These are phyloP conservation scores for Chrysopogon serrulatus DNA, from an alignment of 176 grass and related monocot genomes.

Conservation along the genomic window DNA sequence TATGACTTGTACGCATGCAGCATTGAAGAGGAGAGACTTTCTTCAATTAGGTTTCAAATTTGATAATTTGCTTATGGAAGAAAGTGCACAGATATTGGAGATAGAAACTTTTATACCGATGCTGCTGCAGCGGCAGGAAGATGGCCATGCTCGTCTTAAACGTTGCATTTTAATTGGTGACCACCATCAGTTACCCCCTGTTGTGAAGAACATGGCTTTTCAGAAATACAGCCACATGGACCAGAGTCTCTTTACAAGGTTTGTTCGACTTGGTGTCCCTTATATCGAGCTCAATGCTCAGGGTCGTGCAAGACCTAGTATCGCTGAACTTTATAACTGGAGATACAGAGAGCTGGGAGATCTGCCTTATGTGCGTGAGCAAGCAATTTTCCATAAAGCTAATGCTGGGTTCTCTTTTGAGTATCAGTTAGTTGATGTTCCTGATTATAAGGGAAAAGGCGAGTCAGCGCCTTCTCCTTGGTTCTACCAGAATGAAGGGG, in stretches of 20 bases:
- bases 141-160: slow-evolving; percentile 88
- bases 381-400: slow-evolving; percentile 83
- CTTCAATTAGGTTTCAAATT: slow-evolving; percentile 96
- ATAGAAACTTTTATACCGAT: slow-evolving; percentile 99
- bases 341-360: slow-evolving; percentile 96
- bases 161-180: slow-evolving; percentile 97
- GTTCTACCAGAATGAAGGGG: slow-evolving; percentile 99
- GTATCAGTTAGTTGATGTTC: slow-evolving; percentile 96
- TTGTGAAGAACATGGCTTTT: slow-evolving; percentile 99
- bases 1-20: slow-evolving; percentile 98
- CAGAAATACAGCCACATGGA: slow-evolving; percentile 99
- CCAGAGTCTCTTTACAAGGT: slow-evolving; percentile 89
- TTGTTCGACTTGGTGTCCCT: slow-evolving; percentile 94
- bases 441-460: slow-evolving; percentile 82
- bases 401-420: slow-evolving; percentile 94
- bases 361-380: slow-evolving; percentile 76
- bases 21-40: slow-evolving; percentile 92
- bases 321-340: slow-evolving; percentile 95
- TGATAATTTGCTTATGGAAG: slow-evolving; percentile 99
- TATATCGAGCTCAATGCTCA: slow-evolving; percentile 99
- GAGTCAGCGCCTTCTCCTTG: slow-evolving; percentile 92
- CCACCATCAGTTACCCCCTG: slow-evolving; percentile 93
- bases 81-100: slow-evolving; percentile 99
- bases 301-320: slow-evolving; percentile 86
- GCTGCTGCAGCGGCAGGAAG: slow-evolving; percentile 92